phyloP scores from a whole-genome alignment of 176 grass and related monocot genomes.

The Oryza punctata region DNA sequence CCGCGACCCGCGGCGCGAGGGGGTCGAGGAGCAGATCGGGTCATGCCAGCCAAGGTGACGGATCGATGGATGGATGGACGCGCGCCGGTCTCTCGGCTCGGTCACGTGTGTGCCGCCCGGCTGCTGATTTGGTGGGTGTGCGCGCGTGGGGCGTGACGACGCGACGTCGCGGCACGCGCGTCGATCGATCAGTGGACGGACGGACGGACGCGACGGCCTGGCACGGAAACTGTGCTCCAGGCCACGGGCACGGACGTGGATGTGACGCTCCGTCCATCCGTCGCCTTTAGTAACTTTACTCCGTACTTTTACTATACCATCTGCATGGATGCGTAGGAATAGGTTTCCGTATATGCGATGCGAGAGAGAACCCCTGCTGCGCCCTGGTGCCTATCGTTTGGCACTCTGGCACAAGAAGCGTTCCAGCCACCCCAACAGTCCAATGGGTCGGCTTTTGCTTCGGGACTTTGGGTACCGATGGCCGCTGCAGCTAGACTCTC shows the following conservation, averaged over 20 bases:
- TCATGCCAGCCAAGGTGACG: neutral
- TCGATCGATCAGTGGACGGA: neutral
- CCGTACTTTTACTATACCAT: neutral
- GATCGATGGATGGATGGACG: neutral
- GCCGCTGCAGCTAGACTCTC: too few species aligned
- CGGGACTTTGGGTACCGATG: too few species aligned
- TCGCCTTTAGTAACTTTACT: neutral
- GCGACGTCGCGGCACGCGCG: neutral
- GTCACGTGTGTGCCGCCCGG: neutral
- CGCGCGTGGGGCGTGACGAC: neutral
- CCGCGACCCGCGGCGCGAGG: too few species aligned
- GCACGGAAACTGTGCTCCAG: neutral
- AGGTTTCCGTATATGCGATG: conserved; percentile 15
- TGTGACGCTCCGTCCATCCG: conserved; percentile 13
- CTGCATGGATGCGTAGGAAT: neutral
- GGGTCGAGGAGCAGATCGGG: neutral
- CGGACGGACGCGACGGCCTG: neutral
- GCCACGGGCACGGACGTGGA: neutral
- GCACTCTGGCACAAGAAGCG: too few species aligned
- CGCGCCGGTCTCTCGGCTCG: neutral
- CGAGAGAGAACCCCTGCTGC: too few species aligned
- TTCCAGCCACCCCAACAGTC: too few species aligned
- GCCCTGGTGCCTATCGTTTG: too few species aligned
- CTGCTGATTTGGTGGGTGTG: neutral
- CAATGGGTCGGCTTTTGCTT: too few species aligned